Base-by-base conservation (phyloP, 441 rosid species). In the Pelargonium citronellum region DNA sequence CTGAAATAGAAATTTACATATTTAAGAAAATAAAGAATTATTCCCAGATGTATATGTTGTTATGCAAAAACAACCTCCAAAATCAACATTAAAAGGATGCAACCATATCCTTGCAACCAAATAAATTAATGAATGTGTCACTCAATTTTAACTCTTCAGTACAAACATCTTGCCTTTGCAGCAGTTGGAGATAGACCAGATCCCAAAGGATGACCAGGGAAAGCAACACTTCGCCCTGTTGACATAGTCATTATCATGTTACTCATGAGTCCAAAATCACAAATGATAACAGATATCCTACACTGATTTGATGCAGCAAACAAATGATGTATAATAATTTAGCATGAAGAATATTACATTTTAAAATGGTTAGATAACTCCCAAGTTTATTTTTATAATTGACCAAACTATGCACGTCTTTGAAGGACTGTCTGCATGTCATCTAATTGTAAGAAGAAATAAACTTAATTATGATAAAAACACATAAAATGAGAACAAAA, bases 121-220 rank as follows among this genome's bases (percentile, higher is more conserved):
- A 68, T 64, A 76, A 73, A 66, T 69, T 67, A 73, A 74, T 78
- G 71, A 75, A 74, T 75, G 80, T 51, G 17, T 51, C 0, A 81
- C 73, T 71, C 79, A 78, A 79, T 72, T 64, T 70, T 77, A 75
- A 80, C 71, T 82, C 79, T 71, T 85, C 72, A 70, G 75, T 74
- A 72, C 75, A 70, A 77, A 78, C 79, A 74, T 82, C 91, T 88
- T 88, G 83, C 98, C 96, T 89, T 81, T 62, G 97, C 97, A 85
- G 97, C 97, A 69, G 86, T 58, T 66, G 91, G 80, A 73, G 92
- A 88, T 44, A 94, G 87, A 78, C 99, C 97, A 75, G 89, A 85
- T 70, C 97, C 99, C 82, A 90, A 71, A 63, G 94, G 87, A 86
- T 94, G 99, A 63, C 97, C 99, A 19, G 99, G 99, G 70, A 94